phyloP scores from a whole-genome alignment of 1,284 basidiomycete genomes.

The Termitomyces sp. region DNA sequence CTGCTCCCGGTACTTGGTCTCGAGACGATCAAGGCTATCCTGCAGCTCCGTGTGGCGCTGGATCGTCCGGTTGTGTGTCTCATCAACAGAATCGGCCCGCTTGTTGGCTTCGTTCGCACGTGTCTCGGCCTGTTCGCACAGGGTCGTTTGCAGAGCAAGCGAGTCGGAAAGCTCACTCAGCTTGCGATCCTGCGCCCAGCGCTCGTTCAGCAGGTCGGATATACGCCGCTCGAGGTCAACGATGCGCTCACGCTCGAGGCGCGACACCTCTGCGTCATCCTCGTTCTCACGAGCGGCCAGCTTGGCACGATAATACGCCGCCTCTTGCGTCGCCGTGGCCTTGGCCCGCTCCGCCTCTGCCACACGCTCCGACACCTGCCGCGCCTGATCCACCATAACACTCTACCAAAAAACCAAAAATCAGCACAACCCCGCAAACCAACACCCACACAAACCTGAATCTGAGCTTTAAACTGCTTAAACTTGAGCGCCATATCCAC shows the following conservation, averaged over 20 bases:
- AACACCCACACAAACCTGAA: constrained; percentile 63
- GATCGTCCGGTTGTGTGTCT: constrained; percentile 65
- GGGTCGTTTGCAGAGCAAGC: constrained; percentile 68
- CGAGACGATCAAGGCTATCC: constrained; percentile 56
- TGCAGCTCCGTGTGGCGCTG: constrained; percentile 76
- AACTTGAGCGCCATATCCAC: constrained; percentile 76
- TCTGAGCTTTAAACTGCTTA: constrained; percentile 84
- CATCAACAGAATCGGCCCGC: constrained; percentile 81
- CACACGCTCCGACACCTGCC: constrained; percentile 71
- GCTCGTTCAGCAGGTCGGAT: constrained; percentile 60
- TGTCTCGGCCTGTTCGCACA: constrained; percentile 78
- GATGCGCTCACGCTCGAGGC: constrained; percentile 79
- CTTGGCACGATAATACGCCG: constrained; percentile 95
- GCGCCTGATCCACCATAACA: constrained; percentile 71
- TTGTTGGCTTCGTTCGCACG: constrained; percentile 76
- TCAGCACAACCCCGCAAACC: constrained; percentile 13
- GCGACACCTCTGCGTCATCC: constrained; percentile 59
- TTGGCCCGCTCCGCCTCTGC: constrained; percentile 79
- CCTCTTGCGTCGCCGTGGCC: constrained; percentile 84
- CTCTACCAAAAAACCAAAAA: constrained; percentile 39
- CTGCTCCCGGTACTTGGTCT: constrained; percentile 75
- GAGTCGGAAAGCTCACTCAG: constrained; percentile 72
- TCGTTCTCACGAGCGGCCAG: constrained; percentile 79
- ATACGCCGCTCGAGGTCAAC: constrained; percentile 79
- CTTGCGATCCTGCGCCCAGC: constrained; percentile 64